phyloP scores from a whole-genome alignment of 176 grass and related monocot genomes.

The Oryza nivara region DNA sequence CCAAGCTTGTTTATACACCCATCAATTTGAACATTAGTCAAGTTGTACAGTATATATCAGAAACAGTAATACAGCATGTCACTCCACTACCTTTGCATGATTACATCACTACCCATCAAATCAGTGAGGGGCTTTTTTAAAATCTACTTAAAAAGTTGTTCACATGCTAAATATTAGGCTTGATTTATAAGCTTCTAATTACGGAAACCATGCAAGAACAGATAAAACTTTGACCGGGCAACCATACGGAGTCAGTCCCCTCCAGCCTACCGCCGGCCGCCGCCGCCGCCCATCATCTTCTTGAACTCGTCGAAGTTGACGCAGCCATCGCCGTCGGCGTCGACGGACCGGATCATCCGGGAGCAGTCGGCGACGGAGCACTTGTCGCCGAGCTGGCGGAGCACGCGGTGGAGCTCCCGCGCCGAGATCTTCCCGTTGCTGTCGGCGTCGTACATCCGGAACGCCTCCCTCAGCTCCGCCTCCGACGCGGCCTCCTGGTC shows the following conservation, averaged over 20 bases:
- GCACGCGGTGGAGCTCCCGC: constrained; percentile 62
- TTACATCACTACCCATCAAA: not conserved
- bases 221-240: not conserved
- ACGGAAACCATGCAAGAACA: not conserved
- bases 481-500: constrained; percentile 28
- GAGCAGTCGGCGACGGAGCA: constrained; percentile 72
- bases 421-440: constrained; percentile 60
- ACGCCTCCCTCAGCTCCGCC: constrained; percentile 57
- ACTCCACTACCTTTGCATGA: not conserved
- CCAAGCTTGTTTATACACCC: not conserved
- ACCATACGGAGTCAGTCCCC: too few relatives aligned
- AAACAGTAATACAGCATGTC: not conserved
- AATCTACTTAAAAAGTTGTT: not conserved
- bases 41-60: not conserved
- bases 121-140: not conserved
- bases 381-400: constrained; percentile 57
- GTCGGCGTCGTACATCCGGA: constrained; percentile 65
- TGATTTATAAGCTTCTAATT: not conserved
- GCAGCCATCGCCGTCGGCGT: constrained; percentile 55
- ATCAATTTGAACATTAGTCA: not conserved
- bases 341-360: constrained; percentile 64
- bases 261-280: constrained; percentile 3
- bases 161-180: not conserved
- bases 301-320: constrained; percentile 74
- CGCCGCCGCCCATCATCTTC: constrained; percentile 61